Conservation (phyloP, 306 rosid genomes). For the Cucumis cinereus region DNA sequence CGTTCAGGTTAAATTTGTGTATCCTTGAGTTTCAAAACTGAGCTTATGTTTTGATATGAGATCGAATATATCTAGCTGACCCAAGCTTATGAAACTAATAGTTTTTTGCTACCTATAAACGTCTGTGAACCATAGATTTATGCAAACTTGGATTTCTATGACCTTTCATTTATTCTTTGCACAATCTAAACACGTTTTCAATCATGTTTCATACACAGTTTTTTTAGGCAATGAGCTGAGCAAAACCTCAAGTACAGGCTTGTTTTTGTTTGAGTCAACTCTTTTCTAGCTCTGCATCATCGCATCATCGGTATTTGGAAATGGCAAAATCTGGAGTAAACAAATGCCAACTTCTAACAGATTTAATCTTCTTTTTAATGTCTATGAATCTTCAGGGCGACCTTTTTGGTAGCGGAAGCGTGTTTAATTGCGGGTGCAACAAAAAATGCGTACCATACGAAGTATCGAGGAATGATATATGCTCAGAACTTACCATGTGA, state of each 20-base stretch:
- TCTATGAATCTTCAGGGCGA: slow-evolving; percentile 29
- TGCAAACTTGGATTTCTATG: background rate
- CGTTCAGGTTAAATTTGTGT: background rate
- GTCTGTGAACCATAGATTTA: background rate
- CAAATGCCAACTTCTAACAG: background rate
- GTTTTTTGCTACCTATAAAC: background rate
- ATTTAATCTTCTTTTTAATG: background rate
- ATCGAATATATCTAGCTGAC: background rate
- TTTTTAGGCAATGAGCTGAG: background rate
- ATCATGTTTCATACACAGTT: background rate
- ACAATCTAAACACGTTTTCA: background rate
- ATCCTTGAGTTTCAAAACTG: background rate
- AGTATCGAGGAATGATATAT: slow-evolving; percentile 54
- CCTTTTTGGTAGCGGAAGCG: slow-evolving; percentile 77
- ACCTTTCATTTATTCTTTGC: background rate
- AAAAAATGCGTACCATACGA: slow-evolving; percentile 89
- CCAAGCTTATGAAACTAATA: background rate
- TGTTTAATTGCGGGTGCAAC: slow-evolving; percentile 86
- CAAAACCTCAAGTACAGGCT: background rate
- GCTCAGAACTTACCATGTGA: slow-evolving; percentile 85
- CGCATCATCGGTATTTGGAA: background rate
- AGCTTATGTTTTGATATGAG: background rate
- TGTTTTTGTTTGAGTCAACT: background rate
- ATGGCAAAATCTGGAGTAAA: background rate
- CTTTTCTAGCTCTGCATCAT: background rate